These are phyloP conservation scores for Vaccinium darrowii DNA, from an alignment of 148 eudicot species.

Conservation along the genomic window DNA sequence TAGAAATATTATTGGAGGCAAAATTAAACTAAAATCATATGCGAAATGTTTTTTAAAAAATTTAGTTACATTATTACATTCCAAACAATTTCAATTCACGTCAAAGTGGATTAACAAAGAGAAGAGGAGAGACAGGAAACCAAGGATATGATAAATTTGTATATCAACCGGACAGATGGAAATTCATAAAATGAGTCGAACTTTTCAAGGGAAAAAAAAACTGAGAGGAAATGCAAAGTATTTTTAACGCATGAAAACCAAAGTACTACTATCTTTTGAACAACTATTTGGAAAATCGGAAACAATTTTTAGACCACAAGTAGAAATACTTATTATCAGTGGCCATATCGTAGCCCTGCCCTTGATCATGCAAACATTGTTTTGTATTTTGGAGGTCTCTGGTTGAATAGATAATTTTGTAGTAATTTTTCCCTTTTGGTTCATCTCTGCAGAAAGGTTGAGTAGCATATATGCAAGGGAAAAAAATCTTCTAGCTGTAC, in stretches of 20 bases:
- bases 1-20: background rate
- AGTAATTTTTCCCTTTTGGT: conserved; percentile 12
- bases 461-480: conserved; percentile 29
- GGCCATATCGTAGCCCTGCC: background rate
- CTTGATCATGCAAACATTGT: conserved; percentile 26
- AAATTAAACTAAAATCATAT: background rate
- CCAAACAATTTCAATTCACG: background rate
- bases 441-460: conserved; percentile 40
- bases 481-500: conserved; percentile 46
- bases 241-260: background rate
- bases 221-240: background rate
- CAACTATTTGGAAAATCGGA: background rate
- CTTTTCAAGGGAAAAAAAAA: background rate
- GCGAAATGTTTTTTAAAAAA: background rate
- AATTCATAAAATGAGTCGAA: background rate
- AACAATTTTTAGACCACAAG: background rate
- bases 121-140: background rate
- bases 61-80: background rate
- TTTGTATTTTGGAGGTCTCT: background rate
- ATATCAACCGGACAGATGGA: background rate
- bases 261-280: background rate
- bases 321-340: background rate
- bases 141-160: background rate
- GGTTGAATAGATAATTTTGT: conserved; percentile 5
- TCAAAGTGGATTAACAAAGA: background rate